Base-by-base conservation (phyloP, 169 alveolate species). In the Neospora caninum region DNA sequence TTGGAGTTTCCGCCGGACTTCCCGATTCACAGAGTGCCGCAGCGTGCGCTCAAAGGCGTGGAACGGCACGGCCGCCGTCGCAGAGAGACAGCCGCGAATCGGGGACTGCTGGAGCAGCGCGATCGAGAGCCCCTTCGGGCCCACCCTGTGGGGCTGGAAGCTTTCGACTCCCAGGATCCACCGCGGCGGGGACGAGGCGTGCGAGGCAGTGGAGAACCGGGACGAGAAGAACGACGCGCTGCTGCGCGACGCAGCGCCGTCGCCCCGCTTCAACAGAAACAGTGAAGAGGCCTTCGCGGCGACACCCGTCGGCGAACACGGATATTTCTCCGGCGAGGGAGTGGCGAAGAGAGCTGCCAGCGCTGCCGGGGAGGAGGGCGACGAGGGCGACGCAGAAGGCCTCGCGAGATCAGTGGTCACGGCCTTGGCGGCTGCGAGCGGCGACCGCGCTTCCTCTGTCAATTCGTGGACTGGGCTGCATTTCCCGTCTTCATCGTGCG, bases 81-180 rank as follows among this genome's bases (percentile, higher is more conserved):
- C 94, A 18, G 94, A 89, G n/a, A 92, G 73, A 39, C 38, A 41
- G 54, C 80, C 36, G 80, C 41, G 64, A 18, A 92, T 64, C 38
- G 36, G 86, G 45, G 94, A 69, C 42, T 92, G 94, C 87, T 83
- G 84, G 92, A 92, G 88, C 94, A 92, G 80, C 18, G 94, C 94
- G n/a, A 92, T 39, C 38, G 91, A 89, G 18, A 92, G 43, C 34
- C 94, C 88, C 41, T 84, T 53, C 22, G 92, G 45, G 4, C 94
- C 94, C 80, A 92, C 94, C 36, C n/a, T 78, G 69, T 92, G 94
- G 49, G 94, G 94, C 73, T 80, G 87, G 80, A 92, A 92, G 45
- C 42, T 29, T 7, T 69, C 70, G 22, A 87, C 92, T 13, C 41
- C 84, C 64, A 92, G 42, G 29, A 92, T 69, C 94, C 94, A 92